Evolutionary conservation across 129 eudicot species (phyloP).

Genomic region (Chrysanthemum seticuspe): DNA sequence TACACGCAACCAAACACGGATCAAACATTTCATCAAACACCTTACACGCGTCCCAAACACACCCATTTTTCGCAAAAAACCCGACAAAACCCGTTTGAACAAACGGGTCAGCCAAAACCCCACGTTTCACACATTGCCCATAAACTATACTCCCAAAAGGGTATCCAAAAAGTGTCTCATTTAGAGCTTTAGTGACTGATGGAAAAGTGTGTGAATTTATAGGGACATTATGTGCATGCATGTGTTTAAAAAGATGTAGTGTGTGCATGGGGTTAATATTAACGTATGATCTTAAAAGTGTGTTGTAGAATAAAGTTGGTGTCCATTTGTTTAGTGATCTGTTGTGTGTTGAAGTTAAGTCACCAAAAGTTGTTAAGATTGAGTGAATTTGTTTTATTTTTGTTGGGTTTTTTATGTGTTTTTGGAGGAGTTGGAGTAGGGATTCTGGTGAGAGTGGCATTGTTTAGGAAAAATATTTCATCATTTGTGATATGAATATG

Average conservation of each 20-base stretch:
- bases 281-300: conserved; percentile 70
- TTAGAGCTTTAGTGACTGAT: conserved; percentile 54
- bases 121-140: conserved; percentile 55
- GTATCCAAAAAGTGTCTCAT: no score
- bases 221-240: conserved; percentile 52
- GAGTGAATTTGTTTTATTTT: conserved; percentile 67
- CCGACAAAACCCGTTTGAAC: conserved; percentile 53
- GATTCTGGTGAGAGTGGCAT: conserved; percentile 41
- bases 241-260: conserved; percentile 50
- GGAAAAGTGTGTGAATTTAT: conserved; percentile 75
- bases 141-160: no score
- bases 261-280: conserved; percentile 43
- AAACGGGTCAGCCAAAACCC: conserved; percentile 54
- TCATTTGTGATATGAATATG: no score
- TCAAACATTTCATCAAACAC: conserved; percentile 65
- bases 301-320: conserved; percentile 60
- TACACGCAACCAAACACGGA: conserved; percentile 61
- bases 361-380: conserved; percentile 46
- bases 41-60: conserved; percentile 42
- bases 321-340: conserved; percentile 40
- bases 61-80: conserved; percentile 38
- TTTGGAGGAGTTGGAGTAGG: conserved; percentile 63
- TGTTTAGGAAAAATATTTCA: no score
- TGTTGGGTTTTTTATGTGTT: conserved; percentile 29
- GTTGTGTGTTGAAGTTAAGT: conserved; percentile 33